A percentile compares a stretch with the other conserved stretches of the same genome.
phyloP scores from a whole-genome alignment of 208 protist species.

The Trypanosoma avium region DNA sequence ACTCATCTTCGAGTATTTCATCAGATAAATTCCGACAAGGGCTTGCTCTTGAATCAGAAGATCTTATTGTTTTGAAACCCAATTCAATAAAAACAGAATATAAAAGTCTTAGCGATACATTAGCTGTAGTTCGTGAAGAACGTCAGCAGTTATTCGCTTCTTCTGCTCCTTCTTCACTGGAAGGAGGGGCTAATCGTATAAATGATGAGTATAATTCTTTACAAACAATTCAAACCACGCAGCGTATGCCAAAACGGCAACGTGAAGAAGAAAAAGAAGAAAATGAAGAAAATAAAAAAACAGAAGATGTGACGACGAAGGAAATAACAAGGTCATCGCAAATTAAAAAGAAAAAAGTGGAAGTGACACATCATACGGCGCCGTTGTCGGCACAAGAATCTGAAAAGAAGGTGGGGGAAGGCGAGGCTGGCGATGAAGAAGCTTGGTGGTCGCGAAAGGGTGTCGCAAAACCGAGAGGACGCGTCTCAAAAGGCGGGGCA shows the following conservation, averaged over 20 bases:
- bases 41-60: constrained; percentile 56
- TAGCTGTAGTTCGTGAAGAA: constrained; percentile 14
- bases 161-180: not conserved
- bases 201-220: no score
- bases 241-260: no score
- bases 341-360: not conserved
- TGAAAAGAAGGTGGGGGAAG: not conserved
- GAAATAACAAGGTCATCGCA: not conserved
- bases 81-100: not conserved
- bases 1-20: not conserved
- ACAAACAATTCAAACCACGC: no score
- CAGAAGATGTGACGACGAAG: not conserved
- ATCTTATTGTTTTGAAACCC: constrained; percentile 21
- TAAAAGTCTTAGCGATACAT: constrained; percentile 8
- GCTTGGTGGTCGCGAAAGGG: constrained; percentile 1
- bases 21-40: constrained; percentile 1
- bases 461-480: not conserved
- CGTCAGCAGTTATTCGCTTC: constrained; percentile 3
- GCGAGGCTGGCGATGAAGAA: constrained; percentile 1
- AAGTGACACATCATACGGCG: not conserved
- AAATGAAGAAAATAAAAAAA: not conserved
- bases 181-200: no score
- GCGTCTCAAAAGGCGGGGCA: no score
- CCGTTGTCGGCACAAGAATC: no score
- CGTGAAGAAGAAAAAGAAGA: not conserved